Conservation (phyloP, 2,329 filamentous ascomycete genomes). For the Phaeosphaeriaceae sp. region DNA sequence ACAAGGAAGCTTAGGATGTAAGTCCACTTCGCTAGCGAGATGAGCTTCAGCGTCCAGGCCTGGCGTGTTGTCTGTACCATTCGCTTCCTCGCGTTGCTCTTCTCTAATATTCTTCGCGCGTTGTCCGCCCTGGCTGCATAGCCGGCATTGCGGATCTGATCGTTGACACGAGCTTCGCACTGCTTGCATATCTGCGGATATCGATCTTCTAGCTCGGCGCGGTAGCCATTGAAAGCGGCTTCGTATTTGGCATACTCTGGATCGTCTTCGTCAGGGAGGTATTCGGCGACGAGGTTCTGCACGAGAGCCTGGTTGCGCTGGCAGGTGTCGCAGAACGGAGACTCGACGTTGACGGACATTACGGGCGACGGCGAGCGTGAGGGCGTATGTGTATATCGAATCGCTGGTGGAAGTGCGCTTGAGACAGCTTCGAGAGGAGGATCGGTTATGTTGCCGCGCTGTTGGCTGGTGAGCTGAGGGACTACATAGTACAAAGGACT, state of each 20-base stretch:
- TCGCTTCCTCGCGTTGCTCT: constrained; percentile 45
- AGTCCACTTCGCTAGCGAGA: constrained; percentile 53
- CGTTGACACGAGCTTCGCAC: constrained; percentile 78
- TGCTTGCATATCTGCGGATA: constrained; percentile 89
- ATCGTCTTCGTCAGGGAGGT: constrained; percentile 72
- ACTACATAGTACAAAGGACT: constrained; percentile 1
- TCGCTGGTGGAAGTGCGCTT: constrained; percentile 22
- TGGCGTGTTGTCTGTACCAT: constrained; percentile 44
- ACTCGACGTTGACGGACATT: constrained; percentile 37
- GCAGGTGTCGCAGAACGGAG: constrained; percentile 77
- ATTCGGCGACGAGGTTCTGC: constrained; percentile 78
- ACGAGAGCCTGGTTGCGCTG: constrained; percentile 88
- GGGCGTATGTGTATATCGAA: constrained; percentile 34
- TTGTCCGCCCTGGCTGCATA: constrained; percentile 88
- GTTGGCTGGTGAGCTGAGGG: constrained; percentile 27
- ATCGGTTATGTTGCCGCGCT: constrained; percentile 91
- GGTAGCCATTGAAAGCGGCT: constrained; percentile 73
- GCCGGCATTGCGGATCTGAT: constrained; percentile 72
- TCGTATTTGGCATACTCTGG: constrained; percentile 75
- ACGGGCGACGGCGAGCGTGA: constrained; percentile 38
- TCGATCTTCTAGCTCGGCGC: constrained; percentile 75
- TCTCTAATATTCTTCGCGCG: constrained; percentile 76
- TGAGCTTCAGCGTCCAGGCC: constrained; percentile 53
- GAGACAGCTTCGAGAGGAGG: constrained; percentile 68
- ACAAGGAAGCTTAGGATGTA: constrained; percentile 51